A percentile compares a stretch with the other conserved stretches of the same genome.
These are phyloP conservation scores for Petrea volubilis DNA, from an alignment of 257 asterid genomes.

Conservation along the genomic window DNA sequence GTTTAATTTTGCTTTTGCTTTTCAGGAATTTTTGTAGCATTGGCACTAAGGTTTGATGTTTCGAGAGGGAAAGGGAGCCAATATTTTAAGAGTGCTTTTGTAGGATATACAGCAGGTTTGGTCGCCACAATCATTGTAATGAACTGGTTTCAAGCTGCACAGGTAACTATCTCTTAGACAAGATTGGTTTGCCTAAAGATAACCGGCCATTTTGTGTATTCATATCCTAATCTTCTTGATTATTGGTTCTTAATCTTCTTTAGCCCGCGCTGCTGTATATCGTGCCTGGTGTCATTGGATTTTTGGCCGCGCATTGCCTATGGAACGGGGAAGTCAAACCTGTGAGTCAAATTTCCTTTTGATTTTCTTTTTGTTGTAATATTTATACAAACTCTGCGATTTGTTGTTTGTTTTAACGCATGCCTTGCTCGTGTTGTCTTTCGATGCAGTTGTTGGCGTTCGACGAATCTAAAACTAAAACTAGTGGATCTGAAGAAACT, in stretches of 20 bases:
- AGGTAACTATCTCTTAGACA: conserved; percentile 41
- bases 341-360: conserved; percentile 42
- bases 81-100: conserved; percentile 88
- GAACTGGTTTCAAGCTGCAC: conserved; percentile 99
- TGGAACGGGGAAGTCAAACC: conserved; percentile 93
- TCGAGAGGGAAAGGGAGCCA: conserved; percentile 79
- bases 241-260: conserved; percentile 22
- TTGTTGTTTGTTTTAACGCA: background rate
- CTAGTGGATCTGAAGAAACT: conserved; percentile 35
- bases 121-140: conserved; percentile 75
- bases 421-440: background rate
- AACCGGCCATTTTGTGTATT: background rate
- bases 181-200: background rate
- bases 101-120: conserved; percentile 76
- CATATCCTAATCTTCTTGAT: conserved; percentile 8
- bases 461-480: conserved; percentile 64
- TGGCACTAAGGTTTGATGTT: conserved; percentile 92
- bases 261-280: conserved; percentile 96
- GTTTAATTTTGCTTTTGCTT: conserved; percentile 5
- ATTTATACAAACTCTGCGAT: background rate
- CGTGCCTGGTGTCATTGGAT: conserved; percentile 95
- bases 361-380: background rate
- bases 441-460: conserved; percentile 71
- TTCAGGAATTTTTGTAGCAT: conserved; percentile 95
- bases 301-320: conserved; percentile 81